Evolutionary conservation across 768 basidiomycete genomes (phyloP), one percentile per base, ranked within the genome.

Genomic region (Leccinum disarticulatum): DNA sequence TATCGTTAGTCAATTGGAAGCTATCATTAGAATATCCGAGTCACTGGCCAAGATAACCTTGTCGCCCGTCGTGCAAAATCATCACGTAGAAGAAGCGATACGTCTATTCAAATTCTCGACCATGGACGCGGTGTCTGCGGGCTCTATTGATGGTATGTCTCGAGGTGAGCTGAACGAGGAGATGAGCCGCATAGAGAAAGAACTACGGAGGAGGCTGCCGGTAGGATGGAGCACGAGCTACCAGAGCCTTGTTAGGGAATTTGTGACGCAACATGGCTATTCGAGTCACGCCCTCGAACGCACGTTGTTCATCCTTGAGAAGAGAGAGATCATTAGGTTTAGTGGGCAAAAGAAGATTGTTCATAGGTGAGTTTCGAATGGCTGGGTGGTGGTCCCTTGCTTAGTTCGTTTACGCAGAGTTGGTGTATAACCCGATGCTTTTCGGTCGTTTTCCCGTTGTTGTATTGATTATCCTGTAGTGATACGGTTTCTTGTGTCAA

Each of bases 151-250:
- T 66, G 97, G 97, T 0, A 78, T 98, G 59, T 91, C 93, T 14
- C 85, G 95, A 47, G 88, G 90, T 4, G 94, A 95, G 66, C 77
- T 98, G 41, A 95, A 95, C 71, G 95, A 95, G 56, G 96, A 98
- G 77, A 94, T 98, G 82, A 77, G 81, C 31, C 82, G 83, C 64
- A 97, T 99, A 65, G 95, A 96, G 71, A 87, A 88, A 67, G 95
- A 96, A 71, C 77, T 96, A 43, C 78, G 87, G 55, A 78, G 92
- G 64, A 79, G 94, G 52, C 77, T 97, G 62, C 95, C 94, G 2
- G 88, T 97, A 51, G 95, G 96, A 3, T 98, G 95, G 94, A 94
- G 88, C 63, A 98, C 95, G 60, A 95, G 93, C 67, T 98, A 98
- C 70, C 91, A 95, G 73, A 91, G 89, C 66, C 80, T 99, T 50